Conservation (phyloP, 2,329 filamentous ascomycete genomes). For the Aspergillus brasiliensis region DNA sequence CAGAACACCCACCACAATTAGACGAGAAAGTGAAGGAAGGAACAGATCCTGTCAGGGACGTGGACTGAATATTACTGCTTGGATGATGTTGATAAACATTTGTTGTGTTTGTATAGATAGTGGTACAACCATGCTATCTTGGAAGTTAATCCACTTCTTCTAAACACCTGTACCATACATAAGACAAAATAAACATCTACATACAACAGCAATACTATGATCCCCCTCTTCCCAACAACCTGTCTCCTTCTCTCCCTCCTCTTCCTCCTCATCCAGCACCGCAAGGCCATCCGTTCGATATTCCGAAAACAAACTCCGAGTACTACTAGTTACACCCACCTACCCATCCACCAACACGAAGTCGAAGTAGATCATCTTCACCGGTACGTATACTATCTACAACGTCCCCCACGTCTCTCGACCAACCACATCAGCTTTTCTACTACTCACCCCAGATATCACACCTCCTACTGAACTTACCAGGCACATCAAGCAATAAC, state of each 20-base stretch:
- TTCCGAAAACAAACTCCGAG: neutral
- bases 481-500: too few species aligned
- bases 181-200: too few species aligned
- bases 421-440: neutral
- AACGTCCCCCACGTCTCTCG: neutral
- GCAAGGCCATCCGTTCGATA: neutral
- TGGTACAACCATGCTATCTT: too few species aligned
- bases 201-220: constrained; percentile 1
- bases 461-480: too few species aligned
- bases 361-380: neutral
- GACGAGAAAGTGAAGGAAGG: too few species aligned
- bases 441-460: too few species aligned
- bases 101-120: too few species aligned
- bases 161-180: too few species aligned
- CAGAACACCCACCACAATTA: too few species aligned
- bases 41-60: rapidly evolving
- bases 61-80: too few species aligned
- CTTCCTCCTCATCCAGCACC: constrained; percentile 15
- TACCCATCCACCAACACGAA: neutral
- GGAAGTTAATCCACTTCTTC: too few species aligned
- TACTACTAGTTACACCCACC: neutral
- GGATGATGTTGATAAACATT: too few species aligned
- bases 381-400: neutral
- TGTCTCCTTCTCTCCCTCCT: constrained; percentile 23
- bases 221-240: constrained; percentile 13